Conservation (phyloP, 208 protist species). For the Leishmania martiniquensis region DNA sequence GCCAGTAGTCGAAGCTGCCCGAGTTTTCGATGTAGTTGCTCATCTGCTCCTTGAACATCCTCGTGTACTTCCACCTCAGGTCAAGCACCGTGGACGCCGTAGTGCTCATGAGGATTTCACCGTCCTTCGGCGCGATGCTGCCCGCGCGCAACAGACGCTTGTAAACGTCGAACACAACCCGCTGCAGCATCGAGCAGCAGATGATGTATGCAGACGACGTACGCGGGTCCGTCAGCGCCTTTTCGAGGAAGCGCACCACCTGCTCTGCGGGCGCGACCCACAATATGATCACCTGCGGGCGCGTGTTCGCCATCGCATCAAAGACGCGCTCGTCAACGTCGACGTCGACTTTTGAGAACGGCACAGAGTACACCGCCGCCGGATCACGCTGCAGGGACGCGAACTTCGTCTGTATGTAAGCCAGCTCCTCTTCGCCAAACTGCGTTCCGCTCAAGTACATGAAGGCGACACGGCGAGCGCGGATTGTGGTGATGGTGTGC, state of each 20-base stretch:
- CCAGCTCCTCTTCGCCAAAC: constrained; percentile 31
- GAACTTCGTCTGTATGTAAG: background rate
- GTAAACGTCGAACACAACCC: constrained; percentile 25
- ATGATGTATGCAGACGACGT: constrained; percentile 39
- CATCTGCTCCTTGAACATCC: constrained; percentile 47
- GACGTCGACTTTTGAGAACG: constrained; percentile 3
- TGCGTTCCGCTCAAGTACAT: constrained; percentile 51
- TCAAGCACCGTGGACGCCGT: constrained; percentile 35
- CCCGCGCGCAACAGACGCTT: constrained; percentile 2
- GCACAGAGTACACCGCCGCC: background rate
- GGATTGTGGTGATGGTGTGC: constrained; percentile 31
- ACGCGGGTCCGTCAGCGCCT: constrained; percentile 29
- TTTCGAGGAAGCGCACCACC: constrained; percentile 35
- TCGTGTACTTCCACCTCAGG: constrained; percentile 27
- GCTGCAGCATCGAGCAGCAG: constrained; percentile 22
- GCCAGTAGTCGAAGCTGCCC: background rate
- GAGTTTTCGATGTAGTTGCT: constrained; percentile 28
- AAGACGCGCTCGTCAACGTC: constrained; percentile 29
- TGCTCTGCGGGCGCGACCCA: constrained; percentile 28
- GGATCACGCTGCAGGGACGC: background rate
- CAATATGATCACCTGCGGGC: constrained; percentile 52
- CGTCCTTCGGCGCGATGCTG: constrained; percentile 9
- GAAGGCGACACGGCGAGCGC: constrained; percentile 42
- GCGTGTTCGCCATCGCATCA: constrained; percentile 39
- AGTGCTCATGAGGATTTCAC: constrained; percentile 40